Percentiles rank a stretch among this genome's conserved stretches.
phyloP scores from a whole-genome alignment of 305 asterid species.

The Fraxinus paxiana region DNA sequence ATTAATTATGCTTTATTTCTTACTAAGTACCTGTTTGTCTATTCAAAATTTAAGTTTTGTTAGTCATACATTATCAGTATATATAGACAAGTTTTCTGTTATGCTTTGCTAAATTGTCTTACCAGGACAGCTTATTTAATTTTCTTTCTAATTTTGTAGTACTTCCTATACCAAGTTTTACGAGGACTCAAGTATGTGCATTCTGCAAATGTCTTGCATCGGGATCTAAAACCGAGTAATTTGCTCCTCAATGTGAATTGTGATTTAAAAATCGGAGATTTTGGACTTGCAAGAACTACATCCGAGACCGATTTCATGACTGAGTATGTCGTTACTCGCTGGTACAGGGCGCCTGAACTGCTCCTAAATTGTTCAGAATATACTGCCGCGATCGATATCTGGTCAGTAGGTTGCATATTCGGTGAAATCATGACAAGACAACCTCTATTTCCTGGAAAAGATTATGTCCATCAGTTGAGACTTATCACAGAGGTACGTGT shows the following conservation, averaged over 20 bases:
- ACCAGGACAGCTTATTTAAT: background rate
- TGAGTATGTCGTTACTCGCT: slow-evolving; percentile 50
- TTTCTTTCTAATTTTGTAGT: slow-evolving; percentile 21
- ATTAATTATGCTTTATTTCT: background rate
- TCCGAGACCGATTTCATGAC: slow-evolving; percentile 62
- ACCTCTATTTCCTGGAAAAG: slow-evolving; percentile 30
- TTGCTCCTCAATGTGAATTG: slow-evolving; percentile 48
- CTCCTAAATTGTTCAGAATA: slow-evolving; percentile 50
- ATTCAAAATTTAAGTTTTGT: background rate
- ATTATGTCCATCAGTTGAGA: slow-evolving; percentile 32
- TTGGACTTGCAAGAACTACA: slow-evolving; percentile 58
- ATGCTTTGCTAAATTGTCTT: background rate
- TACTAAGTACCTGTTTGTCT: background rate
- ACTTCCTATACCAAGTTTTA: slow-evolving; percentile 30
- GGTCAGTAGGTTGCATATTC: slow-evolving; percentile 68
- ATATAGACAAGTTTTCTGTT: background rate
- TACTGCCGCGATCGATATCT: slow-evolving; percentile 50
- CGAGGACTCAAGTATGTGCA: slow-evolving; percentile 55
- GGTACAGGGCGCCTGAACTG: slow-evolving; percentile 57
- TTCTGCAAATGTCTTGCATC: slow-evolving; percentile 52
- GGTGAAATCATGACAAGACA: slow-evolving; percentile 39
- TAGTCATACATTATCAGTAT: background rate
- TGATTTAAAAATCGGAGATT: slow-evolving; percentile 55
- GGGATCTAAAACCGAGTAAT: slow-evolving; percentile 56
- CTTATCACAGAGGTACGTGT: slow-evolving; percentile 29